phyloP scores from a whole-genome alignment of 352 stramenopile species.

The Pythium rhizo-oryzae region DNA sequence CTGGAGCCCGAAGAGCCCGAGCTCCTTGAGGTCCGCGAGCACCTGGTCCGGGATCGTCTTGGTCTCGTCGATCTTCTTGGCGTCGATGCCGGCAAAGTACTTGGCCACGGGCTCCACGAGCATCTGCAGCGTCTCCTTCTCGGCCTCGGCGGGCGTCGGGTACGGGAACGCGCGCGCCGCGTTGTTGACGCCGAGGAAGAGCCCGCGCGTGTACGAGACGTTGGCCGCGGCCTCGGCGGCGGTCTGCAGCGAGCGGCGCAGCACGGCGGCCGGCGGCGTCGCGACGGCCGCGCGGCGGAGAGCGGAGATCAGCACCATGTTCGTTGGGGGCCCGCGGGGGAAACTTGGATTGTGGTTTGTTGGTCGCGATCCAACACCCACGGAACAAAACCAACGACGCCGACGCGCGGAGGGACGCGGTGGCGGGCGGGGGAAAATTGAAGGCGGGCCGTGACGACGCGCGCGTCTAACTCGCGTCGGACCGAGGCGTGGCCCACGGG shows the following conservation, averaged over 20 bases:
- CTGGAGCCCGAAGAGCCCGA: slow-evolving; percentile 87
- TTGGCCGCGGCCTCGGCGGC: slow-evolving; percentile 59
- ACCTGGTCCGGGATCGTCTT: slow-evolving; percentile 78
- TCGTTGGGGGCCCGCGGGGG: not conserved
- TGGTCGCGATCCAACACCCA: not conserved
- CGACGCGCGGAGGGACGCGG: too few relatives aligned
- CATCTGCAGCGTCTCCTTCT: slow-evolving; percentile 86
- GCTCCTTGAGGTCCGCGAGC: slow-evolving; percentile 76
- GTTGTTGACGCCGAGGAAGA: slow-evolving; percentile 89
- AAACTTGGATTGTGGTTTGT: not conserved
- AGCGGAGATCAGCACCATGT: slow-evolving; percentile 52
- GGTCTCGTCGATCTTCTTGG: slow-evolving; percentile 77
- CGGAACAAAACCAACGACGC: not conserved
- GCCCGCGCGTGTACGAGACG: slow-evolving; percentile 81
- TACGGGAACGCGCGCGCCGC: slow-evolving; percentile 77
- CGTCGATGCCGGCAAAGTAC: slow-evolving; percentile 75
- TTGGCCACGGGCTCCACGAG: slow-evolving; percentile 83
- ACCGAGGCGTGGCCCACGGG: not conserved
- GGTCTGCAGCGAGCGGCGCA: slow-evolving; percentile 57
- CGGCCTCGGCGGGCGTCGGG: slow-evolving; percentile 63
- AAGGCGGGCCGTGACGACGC: not conserved
- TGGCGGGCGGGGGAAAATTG: not conserved
- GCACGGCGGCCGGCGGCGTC: slow-evolving; percentile 15
- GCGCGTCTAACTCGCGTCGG: not conserved
- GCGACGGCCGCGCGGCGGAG: slow-evolving; percentile 34